Base-by-base conservation (phyloP, 106 monocot species). In the Agapanthus africanus region DNA sequence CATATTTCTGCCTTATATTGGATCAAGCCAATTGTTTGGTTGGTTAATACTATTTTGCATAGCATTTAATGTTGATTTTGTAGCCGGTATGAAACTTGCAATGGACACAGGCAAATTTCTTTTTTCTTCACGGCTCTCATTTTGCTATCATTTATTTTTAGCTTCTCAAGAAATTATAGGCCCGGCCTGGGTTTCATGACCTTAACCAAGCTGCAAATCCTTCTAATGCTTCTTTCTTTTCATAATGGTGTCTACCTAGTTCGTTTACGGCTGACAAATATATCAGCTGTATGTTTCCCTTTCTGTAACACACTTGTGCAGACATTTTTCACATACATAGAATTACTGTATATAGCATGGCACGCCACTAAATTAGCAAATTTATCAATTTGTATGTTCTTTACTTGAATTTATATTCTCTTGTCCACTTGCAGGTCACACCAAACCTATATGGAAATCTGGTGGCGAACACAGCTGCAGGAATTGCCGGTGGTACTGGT, bases 401-500 rank as follows among this genome's bases (percentile, higher is more conserved):
- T 44, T 42, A 47, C 1, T 15, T 47, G 46, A 33, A 26, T 50
- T 13, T 31, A 4, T 39, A 51, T 52, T n/a, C 0, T 34, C 27
- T 16, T 3, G 6, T 34, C 7, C n/a, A 27, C 8, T 65, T 59
- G 27, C 66, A 74, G 74, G 74, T 74, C 1, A 74, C 74, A 34
- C 74, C 74, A 56, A 74, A 74, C 50, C 56, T 74, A 3, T 74
- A 74, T 67, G 74, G 74, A 15, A 74, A 74, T 67, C 66, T 74
- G 31, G 74, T 74, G 67, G 74, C 74, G 5, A 74, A 74, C 33
- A 74, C 74, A 38, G 74, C 74, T 56, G 74, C 74, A 56, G 67
- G 74, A 37, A 74, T 74, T 74, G 74, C 74, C 32, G 74, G 74
- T 14, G 74, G 74, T 15, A 74, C 74, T n/a, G 74, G 74, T 30